Conservation (phyloP, 306 rosid species). For the Prunus armeniaca region DNA sequence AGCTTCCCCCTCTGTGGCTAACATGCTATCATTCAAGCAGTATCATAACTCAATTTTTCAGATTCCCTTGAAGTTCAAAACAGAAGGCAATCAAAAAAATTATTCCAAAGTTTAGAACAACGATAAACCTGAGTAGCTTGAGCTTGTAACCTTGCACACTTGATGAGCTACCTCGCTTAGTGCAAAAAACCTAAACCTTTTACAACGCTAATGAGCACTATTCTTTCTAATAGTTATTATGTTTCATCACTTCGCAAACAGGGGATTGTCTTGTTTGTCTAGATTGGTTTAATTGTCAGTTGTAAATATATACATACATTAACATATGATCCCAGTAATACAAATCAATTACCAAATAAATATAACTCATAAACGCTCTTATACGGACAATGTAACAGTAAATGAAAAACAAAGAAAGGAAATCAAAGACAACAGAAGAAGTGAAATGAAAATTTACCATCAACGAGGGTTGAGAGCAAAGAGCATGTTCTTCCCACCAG, state of each 20-base stretch:
- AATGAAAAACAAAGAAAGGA: neutral
- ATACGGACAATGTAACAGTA: neutral
- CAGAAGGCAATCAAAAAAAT: neutral
- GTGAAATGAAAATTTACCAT: constrained; percentile 28
- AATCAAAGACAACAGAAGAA: neutral
- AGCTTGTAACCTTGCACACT: neutral
- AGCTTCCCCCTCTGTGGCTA: neutral
- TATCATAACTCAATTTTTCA: neutral
- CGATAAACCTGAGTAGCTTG: neutral
- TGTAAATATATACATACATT: neutral
- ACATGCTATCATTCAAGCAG: neutral
- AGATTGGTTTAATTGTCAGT: neutral
- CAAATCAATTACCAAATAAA: neutral
- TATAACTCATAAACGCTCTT: neutral
- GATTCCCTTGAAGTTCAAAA: neutral
- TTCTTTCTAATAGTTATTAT: neutral
- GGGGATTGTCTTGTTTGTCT: neutral
- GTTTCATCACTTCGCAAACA: neutral
- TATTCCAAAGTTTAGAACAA: neutral
- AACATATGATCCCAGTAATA: neutral
- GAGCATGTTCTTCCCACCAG: constrained; percentile 51
- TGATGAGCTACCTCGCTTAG: neutral
- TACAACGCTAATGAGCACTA: neutral
- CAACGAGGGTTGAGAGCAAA: constrained; percentile 78
- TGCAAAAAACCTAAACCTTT: neutral